Evolutionary conservation across 139 green algal genomes (phyloP), one percentile per base, ranked within the genome.

Genomic region (Chloropicon primus): DNA sequence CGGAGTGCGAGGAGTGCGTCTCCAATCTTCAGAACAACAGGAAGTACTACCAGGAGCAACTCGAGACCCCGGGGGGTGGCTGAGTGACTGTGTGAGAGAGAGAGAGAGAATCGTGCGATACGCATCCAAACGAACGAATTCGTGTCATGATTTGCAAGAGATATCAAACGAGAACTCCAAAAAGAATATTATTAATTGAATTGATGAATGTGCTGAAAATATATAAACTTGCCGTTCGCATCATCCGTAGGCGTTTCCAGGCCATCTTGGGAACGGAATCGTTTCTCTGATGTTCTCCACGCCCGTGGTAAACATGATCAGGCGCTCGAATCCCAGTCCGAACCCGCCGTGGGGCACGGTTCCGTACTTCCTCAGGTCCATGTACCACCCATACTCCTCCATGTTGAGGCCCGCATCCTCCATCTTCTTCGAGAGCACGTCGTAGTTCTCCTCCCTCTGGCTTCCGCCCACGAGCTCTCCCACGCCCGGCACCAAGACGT

Each of bases 201-300:
- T n/a, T n/a, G n/a, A n/a, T n/a, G n/a, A n/a, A n/a, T n/a, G n/a
- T n/a, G n/a, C n/a, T n/a, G n/a, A n/a, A n/a, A n/a, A n/a, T n/a
- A n/a, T n/a, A n/a, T n/a, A n/a, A n/a, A n/a, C n/a, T n/a, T n/a
- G n/a, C n/a, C n/a, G n/a, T n/a, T n/a, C n/a, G n/a, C n/a, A n/a
- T n/a, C n/a, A 62, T 5, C 41, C 41, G 41, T 62, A 62, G 10
- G 72, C 72, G 26, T 75, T 27, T 10, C 25, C 94, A 1, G 96
- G 96, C 89, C 91, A 98, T 25, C 96, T 84, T 0, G 96, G 96
- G 89, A 99, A 98, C 71, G 96, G 96, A 78, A 99, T 98, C 73
- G 94, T 91, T 29, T 99, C 96, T 0, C 96, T 87, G 79, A 99
- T 99, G 91, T 99, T 99, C 26, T 97, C 91, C n/a, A 99, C 86